These are phyloP conservation scores for Diaporthe vaccinii DNA, from an alignment of 2,329 filamentous ascomycete genomes.

Conservation along the genomic window DNA sequence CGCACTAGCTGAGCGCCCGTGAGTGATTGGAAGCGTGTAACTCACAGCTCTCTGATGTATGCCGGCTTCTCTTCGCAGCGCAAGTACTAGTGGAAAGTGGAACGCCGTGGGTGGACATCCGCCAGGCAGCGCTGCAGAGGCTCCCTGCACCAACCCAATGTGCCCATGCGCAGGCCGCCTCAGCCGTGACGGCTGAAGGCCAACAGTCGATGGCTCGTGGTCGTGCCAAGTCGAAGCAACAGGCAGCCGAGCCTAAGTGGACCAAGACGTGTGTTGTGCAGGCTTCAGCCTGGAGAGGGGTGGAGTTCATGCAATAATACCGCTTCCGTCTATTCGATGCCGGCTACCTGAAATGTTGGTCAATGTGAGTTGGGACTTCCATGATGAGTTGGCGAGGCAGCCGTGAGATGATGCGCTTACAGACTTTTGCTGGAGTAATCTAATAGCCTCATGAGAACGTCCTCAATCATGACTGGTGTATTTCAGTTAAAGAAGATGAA, in stretches of 20 bases:
- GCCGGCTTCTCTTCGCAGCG: neutral
- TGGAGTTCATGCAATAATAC: neutral
- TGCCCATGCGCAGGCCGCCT: neutral
- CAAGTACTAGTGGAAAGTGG: neutral
- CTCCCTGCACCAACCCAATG: neutral
- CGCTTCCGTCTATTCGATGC: neutral
- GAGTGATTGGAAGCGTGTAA: neutral
- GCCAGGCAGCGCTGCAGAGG: neutral
- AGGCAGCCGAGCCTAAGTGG: constrained; percentile 12
- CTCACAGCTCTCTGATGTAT: neutral
- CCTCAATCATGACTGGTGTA: neutral
- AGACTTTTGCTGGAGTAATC: too few relatives aligned
- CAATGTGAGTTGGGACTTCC: neutral
- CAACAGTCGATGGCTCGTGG: neutral
- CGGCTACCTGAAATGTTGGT: neutral
- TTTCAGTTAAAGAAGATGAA: neutral
- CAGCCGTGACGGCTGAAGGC: neutral
- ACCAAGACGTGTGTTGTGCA: neutral
- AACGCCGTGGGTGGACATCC: neutral
- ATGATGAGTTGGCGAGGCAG: neutral
- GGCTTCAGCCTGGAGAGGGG: constrained; percentile 9
- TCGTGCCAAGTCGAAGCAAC: neutral
- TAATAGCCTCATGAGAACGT: too few relatives aligned
- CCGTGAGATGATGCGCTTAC: too few relatives aligned
- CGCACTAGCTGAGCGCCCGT: neutral